Percentiles rank a stretch among this genome's conserved stretches.
phyloP scores from a whole-genome alignment of 306 rosid species.

The Astragalus membranaceus region DNA sequence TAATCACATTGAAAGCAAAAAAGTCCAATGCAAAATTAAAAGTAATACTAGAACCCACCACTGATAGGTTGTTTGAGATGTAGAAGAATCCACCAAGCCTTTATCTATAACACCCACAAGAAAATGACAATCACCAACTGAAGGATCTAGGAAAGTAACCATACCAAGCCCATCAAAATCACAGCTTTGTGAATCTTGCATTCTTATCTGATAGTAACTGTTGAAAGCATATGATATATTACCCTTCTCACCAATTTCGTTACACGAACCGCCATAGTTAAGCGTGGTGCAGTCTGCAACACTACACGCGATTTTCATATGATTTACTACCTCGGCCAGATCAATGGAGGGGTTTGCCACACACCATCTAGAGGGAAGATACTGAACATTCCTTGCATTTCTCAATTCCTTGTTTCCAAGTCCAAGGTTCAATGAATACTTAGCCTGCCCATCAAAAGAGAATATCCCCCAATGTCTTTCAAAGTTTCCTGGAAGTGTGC shows the following conservation, averaged over 20 bases:
- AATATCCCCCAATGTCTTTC: slow-evolving; percentile 98
- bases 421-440: slow-evolving; percentile 74
- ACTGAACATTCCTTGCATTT: slow-evolving; percentile 71
- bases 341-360: slow-evolving; percentile 68
- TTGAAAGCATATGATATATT: slow-evolving; percentile 90
- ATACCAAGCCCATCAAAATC: slow-evolving; percentile 84
- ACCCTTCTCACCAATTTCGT: slow-evolving; percentile 79
- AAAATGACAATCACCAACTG: slow-evolving; percentile 76
- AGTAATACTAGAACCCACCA: slow-evolving; percentile 31
- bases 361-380: slow-evolving; percentile 94
- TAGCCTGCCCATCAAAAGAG: slow-evolving; percentile 91
- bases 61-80: slow-evolving; percentile 22
- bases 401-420: slow-evolving; percentile 55
- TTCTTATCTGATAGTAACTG: slow-evolving; percentile 86
- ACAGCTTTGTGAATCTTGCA: slow-evolving; percentile 76
- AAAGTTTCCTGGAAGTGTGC: slow-evolving; percentile 77
- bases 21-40: slow-evolving; percentile 33
- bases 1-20: slow-evolving; percentile 30
- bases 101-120: slow-evolving; percentile 72
- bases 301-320: slow-evolving; percentile 71
- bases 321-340: slow-evolving; percentile 51
- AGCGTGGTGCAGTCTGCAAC: slow-evolving; percentile 92
- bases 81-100: slow-evolving; percentile 33
- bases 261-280: slow-evolving; percentile 87
- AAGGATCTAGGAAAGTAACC: slow-evolving; percentile 81